A percentile compares a stretch with the other conserved stretches of the same genome.
Conservation (phyloP, 192 early-diverging fungal species). For the Kickxella alabastrina region DNA sequence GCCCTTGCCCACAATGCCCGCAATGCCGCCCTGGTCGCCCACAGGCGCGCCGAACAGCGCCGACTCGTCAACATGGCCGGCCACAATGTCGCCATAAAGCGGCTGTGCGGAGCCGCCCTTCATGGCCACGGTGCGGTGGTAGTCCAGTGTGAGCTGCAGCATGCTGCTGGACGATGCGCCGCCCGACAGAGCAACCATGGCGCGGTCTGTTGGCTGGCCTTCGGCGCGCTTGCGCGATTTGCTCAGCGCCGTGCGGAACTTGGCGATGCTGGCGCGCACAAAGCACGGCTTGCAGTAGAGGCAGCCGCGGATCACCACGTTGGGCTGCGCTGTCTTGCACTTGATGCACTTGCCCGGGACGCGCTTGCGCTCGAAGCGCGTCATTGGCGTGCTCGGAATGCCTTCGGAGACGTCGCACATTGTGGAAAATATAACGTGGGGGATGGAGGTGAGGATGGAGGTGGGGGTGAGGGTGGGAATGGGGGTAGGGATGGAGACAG, state of each 20-base stretch:
- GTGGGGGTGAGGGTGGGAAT: too few relatives aligned
- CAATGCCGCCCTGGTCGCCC: conserved; percentile 33
- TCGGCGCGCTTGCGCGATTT: conserved; percentile 47
- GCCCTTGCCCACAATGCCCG: conserved; percentile 37
- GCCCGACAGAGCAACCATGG: conserved; percentile 81
- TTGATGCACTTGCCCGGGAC: conserved; percentile 61
- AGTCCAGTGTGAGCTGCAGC: conserved; percentile 61
- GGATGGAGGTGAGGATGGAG: too few relatives aligned
- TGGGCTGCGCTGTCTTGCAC: conserved; percentile 67
- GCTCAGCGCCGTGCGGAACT: conserved; percentile 64
- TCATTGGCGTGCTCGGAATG: background rate
- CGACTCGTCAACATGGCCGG: conserved; percentile 80
- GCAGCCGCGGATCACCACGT: conserved; percentile 63
- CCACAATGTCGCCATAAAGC: conserved; percentile 57
- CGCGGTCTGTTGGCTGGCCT: conserved; percentile 45
- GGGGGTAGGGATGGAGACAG: too few relatives aligned
- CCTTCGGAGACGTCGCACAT: conserved; percentile 22
- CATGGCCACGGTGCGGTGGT: conserved; percentile 47
- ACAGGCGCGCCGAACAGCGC: conserved; percentile 45
- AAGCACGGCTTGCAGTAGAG: conserved; percentile 85
- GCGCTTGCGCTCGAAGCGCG: conserved; percentile 9
- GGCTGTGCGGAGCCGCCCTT: conserved; percentile 57
- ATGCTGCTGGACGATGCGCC: conserved; percentile 76
- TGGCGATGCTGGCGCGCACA: conserved; percentile 59
- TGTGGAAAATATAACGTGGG: background rate